Conservation (phyloP, 345 rosid species). For the Clausena lansium region DNA sequence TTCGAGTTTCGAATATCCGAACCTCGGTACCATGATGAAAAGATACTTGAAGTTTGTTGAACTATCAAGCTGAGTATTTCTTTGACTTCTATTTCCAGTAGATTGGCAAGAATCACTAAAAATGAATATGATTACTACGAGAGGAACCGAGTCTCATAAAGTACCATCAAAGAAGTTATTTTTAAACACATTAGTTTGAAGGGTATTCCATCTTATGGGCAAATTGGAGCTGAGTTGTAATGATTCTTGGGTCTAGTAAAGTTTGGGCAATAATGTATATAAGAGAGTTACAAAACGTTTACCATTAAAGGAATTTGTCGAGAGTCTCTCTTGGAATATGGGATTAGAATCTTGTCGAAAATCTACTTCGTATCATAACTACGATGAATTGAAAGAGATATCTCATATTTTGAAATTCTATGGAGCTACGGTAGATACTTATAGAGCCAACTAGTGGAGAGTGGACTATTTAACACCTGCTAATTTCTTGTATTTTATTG, state of each 20-base stretch:
- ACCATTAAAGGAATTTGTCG: slow-evolving; percentile 36
- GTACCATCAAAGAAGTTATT: slow-evolving; percentile 23
- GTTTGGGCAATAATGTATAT: background rate
- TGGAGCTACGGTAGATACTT: slow-evolving; percentile 35
- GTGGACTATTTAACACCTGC: slow-evolving; percentile 35
- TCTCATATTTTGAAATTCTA: slow-evolving; percentile 23
- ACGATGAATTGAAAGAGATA: background rate
- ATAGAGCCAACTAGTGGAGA: slow-evolving; percentile 29
- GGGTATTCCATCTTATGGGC: slow-evolving; percentile 29
- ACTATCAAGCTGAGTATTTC: slow-evolving; percentile 14
- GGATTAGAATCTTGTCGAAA: background rate
- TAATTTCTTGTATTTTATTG: slow-evolving; percentile 46
- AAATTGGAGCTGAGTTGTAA: slow-evolving; percentile 31
- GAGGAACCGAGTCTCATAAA: slow-evolving; percentile 27
- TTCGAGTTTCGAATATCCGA: slow-evolving; percentile 11
- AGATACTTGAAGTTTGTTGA: slow-evolving; percentile 13
- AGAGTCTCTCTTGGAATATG: slow-evolving; percentile 2
- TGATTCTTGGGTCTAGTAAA: slow-evolving; percentile 42
- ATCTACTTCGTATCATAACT: background rate
- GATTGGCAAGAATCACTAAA: slow-evolving; percentile 33
- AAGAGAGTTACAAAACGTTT: background rate
- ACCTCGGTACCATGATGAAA: background rate
- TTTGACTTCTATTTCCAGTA: slow-evolving; percentile 34
- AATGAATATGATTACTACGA: slow-evolving; percentile 28
- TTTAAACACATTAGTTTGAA: slow-evolving; percentile 1